Evolutionary conservation across 352 stramenopile genomes (phyloP).

Genomic region (Pythium vanterpoolii): DNA sequence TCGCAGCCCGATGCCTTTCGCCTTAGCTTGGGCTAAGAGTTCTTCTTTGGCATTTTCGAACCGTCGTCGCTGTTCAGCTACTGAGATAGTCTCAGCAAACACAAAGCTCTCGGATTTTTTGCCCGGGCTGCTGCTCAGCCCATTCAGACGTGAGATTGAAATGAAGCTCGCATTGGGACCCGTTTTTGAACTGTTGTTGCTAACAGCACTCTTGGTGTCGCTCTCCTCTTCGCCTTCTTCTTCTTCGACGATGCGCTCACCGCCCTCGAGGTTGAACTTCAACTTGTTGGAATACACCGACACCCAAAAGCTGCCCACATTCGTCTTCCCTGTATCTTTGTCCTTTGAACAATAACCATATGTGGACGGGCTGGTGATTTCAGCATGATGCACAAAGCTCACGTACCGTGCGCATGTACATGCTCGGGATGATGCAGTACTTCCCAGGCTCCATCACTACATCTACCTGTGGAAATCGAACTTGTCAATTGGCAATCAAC

Average conservation of each 20-base stretch:
- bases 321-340: conserved; percentile 71
- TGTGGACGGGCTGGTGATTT: not conserved
- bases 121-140: conserved; percentile 14
- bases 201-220: not conserved
- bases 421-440: conserved; percentile 84
- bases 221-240: conserved; percentile 68
- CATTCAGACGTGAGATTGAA: not conserved
- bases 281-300: conserved; percentile 76
- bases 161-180: conserved; percentile 15
- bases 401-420: conserved; percentile 84
- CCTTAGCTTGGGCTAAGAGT: conserved; percentile 51
- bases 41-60: conserved; percentile 80
- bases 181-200: conserved; percentile 7
- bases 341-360: conserved; percentile 33
- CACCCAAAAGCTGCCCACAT: conserved; percentile 79
- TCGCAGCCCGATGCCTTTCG: conserved; percentile 62
- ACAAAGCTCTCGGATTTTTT: conserved; percentile 36
- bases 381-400: not conserved
- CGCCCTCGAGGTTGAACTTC: conserved; percentile 65
- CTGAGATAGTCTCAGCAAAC: conserved; percentile 27
- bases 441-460: conserved; percentile 62
- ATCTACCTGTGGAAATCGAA: conserved; percentile 38
- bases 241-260: conserved; percentile 76
- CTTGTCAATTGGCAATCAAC: not conserved
- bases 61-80: conserved; percentile 44